Evolutionary conservation across 2,329 filamentous ascomycete species (phyloP), one percentile per base, ranked within the genome.

Genomic region (Neurospora sp.): DNA sequence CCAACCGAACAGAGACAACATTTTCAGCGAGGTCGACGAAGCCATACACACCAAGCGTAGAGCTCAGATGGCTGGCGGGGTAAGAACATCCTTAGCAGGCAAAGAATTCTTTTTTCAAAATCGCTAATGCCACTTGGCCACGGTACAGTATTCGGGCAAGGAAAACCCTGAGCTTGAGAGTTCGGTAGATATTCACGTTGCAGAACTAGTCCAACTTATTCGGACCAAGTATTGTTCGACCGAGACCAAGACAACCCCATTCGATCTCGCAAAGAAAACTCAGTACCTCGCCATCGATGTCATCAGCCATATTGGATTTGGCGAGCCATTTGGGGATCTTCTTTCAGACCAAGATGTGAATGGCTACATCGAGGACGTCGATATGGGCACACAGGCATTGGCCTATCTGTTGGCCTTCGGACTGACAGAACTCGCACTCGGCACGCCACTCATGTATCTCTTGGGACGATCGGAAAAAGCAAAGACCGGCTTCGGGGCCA

Each of bases 241-340:
- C 17, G 72, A 78, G 4, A 62, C 70, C 3, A 75, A 73, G 38
- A 23, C 38, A 17, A 82, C 83, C 43, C 76, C 81, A 3, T 78
- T 87, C 75, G 84, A 88, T 74, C 75, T 84, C 57, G 81, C 81
- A 28, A 76, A 77, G 36, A 84, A 85, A 70, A 80, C 83, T 5
- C 83, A 85, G 52, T 87, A 81, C 77, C 83, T 88, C 70, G 85
- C 85, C 0, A 78, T 88, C 15, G 87, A 88, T 71, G 82, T 87
- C 52, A 86, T 89, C 72, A 84, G 82, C 52, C 81, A 82, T 67
- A 74, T 88, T 17, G 83, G 83, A 0, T 83, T 87, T 40, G 86
- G 85, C 28, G 74, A 82, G 41, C 74, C 81, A 0, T 85, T 87
- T 72, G 85, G 84, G 15, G 83, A 83, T 73, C 73, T 87, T 0